Base-by-base conservation (phyloP, 345 rosid genomes). In the Cardamine occulta region DNA sequence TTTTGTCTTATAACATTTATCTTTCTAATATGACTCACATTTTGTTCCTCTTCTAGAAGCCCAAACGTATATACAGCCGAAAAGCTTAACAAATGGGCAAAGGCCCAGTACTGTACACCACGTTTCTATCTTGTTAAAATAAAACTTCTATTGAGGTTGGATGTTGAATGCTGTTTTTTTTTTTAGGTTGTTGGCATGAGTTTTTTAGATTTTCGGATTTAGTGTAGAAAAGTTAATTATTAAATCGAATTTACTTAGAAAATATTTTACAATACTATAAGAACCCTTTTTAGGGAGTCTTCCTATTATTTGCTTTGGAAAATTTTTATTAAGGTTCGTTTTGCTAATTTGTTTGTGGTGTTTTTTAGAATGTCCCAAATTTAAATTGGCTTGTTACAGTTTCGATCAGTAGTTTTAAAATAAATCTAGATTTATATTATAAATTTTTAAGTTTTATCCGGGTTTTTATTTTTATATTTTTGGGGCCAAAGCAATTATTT, bases 1-100 rank as follows among this genome's bases (percentile, higher is more conserved):
- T 24, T 19, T 34, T 40, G 7, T 19, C 7, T 56, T 19, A 19
- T 8, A 62, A 12, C 32, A 35, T 60, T 47, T 47, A 21, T 34
- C 32, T 21, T 48, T 5, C n/a, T 31, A 11, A 45, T 23, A 47
- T 63, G 35, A 65, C 49, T 31, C 59, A 26, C n/a, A 11, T 26
- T 57, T 66, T 66, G 11, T 24, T 56, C 49, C 24, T 19, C 37
- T 66, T 66, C 72, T 34, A 66, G 59, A 74, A 65, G 59, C 66
- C 78, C 72, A 45, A 65, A 55, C 14, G 35, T 54, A 18, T 6
- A 29, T 65, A 55, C 21, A 42, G 2, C 17, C 14, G 17, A 52
- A 6, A 23, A 29, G 17, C 63, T 63, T 15, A 2, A 29, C 64
- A 14, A 49, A 40, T 63, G 64, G 70, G 64, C 57, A 45, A 17